Evolutionary conservation across 306 rosid genomes (phyloP).

Genomic region (Sphenostylis stenocarpa): DNA sequence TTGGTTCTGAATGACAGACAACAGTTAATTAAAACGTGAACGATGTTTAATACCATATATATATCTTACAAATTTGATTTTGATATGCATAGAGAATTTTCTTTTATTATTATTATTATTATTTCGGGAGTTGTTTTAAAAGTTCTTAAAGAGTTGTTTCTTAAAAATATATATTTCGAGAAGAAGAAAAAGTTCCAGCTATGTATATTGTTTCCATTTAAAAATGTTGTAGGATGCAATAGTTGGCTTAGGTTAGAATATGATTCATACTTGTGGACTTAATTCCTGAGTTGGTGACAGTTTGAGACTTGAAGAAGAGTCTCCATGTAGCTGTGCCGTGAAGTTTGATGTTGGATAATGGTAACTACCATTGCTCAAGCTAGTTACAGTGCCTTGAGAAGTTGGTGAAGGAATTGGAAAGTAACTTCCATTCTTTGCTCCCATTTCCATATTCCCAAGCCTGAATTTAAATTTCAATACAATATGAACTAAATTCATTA

Average conservation of each 20-base stretch:
- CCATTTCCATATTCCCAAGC: neutral
- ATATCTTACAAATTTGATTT: neutral
- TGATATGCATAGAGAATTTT: neutral
- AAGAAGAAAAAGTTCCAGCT: neutral
- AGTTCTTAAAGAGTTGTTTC: too few species aligned
- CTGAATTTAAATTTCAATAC: constrained; percentile 19
- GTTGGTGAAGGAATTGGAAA: neutral
- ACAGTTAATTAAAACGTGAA: neutral
- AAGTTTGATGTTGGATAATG: neutral
- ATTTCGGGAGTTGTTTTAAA: too few species aligned
- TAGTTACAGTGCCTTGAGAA: neutral
- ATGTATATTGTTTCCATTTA: neutral
- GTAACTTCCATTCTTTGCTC: neutral
- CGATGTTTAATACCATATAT: neutral
- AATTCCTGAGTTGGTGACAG: neutral
- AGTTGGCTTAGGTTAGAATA: neutral
- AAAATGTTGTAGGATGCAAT: neutral
- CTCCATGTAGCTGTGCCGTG: neutral
- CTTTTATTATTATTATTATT: too few species aligned
- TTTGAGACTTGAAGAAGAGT: constrained; percentile 7
- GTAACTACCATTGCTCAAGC: neutral
- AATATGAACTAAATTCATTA: neutral
- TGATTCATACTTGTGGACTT: constrained; percentile 18
- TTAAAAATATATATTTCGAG: neutral
- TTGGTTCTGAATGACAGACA: constrained; percentile 5